These are phyloP conservation scores for cucumber (Cucumis sativus) DNA, from an alignment of 306 rosid genomes.

Conservation along the genomic window Cucumber_9930_V3 NC_026658.2:2124001-2124500, in stretches of 20 bases:
- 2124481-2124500: background rate
- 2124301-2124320: background rate
- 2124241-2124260: background rate
- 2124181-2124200: background rate
- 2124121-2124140: too few relatives aligned
- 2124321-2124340: background rate
- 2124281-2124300: slow-evolving; percentile 3
- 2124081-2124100: too few relatives aligned
- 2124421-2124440: background rate
- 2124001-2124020: too few relatives aligned
- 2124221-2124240: background rate
- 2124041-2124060: too few relatives aligned
- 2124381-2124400: background rate
- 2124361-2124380: background rate
- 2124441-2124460: background rate
- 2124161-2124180: too few relatives aligned
- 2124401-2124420: background rate
- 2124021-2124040: too few relatives aligned
- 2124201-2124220: background rate
- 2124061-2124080: too few relatives aligned
- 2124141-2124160: too few relatives aligned
- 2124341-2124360: background rate
- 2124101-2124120: too few relatives aligned
- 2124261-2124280: background rate
- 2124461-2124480: background rate